Percentiles rank a stretch among this genome's conserved stretches.
phyloP scores from a whole-genome alignment of 1,284 basidiomycete species.

The Neonothopanus nambi region DNA sequence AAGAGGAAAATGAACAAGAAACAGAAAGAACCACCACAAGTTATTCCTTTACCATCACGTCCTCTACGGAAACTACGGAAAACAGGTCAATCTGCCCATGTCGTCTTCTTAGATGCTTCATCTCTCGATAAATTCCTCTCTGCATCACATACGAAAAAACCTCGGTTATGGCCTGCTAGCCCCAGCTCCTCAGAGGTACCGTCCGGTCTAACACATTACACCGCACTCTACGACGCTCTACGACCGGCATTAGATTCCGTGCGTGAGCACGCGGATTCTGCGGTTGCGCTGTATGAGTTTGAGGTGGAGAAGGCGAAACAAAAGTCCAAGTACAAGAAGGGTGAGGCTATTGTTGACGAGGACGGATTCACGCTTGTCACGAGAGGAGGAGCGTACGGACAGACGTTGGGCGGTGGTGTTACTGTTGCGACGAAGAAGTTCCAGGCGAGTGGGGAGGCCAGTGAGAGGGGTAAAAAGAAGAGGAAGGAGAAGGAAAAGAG shows the following conservation, averaged over 20 bases:
- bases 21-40: slow-evolving; percentile 38
- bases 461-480: slow-evolving; percentile 57
- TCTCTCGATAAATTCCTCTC: slow-evolving; percentile 66
- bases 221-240: slow-evolving; percentile 56
- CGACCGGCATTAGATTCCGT: slow-evolving; percentile 75
- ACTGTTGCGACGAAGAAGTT: slow-evolving; percentile 77
- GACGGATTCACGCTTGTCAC: slow-evolving; percentile 92
- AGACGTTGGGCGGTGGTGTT: slow-evolving; percentile 80
- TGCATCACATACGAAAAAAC: slow-evolving; percentile 43
- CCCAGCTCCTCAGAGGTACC: slow-evolving; percentile 52
- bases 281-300: slow-evolving; percentile 76
- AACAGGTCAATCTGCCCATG: slow-evolving; percentile 69
- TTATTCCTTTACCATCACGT: slow-evolving; percentile 57
- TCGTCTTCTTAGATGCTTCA: slow-evolving; percentile 77
- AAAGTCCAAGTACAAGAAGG: slow-evolving; percentile 69
- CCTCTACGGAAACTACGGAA: slow-evolving; percentile 56
- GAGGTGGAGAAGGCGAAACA: slow-evolving; percentile 64
- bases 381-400: slow-evolving; percentile 83
- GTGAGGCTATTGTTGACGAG: slow-evolving; percentile 85
- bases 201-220: slow-evolving; percentile 72
- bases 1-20: slow-evolving; percentile 40
- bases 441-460: slow-evolving; percentile 58
- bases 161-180: slow-evolving; percentile 68
- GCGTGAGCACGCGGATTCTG: slow-evolving; percentile 74
- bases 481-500: slow-evolving; percentile 65